Evolutionary conservation across 768 basidiomycete species (phyloP), one percentile per base, ranked within the genome.

Genomic region (Xerocomellus dryophilus): DNA sequence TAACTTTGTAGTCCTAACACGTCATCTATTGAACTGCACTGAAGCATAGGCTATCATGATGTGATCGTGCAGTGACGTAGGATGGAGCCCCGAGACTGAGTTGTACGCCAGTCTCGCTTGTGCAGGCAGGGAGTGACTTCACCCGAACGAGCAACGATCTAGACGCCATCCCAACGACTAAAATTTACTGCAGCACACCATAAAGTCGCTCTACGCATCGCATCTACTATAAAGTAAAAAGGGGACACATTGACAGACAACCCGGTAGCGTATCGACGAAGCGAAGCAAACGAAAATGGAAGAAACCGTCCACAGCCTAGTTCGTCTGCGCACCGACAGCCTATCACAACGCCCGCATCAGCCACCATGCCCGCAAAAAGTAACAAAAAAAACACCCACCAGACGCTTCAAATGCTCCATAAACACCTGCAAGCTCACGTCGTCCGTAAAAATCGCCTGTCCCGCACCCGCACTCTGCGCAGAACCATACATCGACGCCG

Each of bases 361-460:
- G 45, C 15, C 20, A 21, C 44, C 17, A 17, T 14, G 3, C 35
- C 3, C 2, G 18, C n/a, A 53, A 35, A 58, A 23, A 10, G 4
- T n/a, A n/a, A n/a, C 49, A 38, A 21, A 20, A 27, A 35, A 50
- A 27, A 8, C 47, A 75, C 85, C 66, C 62, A 88, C 94, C 76
- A 98, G 73, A 65, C 93, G 85, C 71, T 96, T 97, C 73, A 98
- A 76, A 75, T 95, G 91, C 66, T 97, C 95, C 94, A 94, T 95
- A 78, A 97, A 96, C 51, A 95, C 90, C 71, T 95, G 92, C 73
- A 98, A 81, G 69, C 93, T 97, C 58, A 98, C 96, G 71, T 99
- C 96, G 68, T 98, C 97, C 51, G 97, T 99, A 71, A 98, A 97
- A 71, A 99, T 98, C 15, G 93, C 91, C 71, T 93, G 90, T 5